Percentiles rank a stretch among this genome's conserved stretches.
phyloP scores from a whole-genome alignment of 225 moss, liverwort and hornwort species.

The Physcomitrellopsis africana region DNA sequence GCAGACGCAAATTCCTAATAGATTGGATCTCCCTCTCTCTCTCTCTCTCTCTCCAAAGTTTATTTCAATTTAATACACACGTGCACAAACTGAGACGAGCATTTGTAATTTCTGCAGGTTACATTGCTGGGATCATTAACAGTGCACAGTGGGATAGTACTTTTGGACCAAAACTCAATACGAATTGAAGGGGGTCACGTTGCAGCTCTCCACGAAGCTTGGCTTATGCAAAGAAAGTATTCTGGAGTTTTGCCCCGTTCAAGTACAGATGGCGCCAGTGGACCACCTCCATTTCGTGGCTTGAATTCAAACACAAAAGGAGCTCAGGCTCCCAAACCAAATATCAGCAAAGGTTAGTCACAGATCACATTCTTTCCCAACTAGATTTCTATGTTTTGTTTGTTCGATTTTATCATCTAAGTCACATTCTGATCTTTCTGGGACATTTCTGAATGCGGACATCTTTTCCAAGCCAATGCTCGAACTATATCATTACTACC shows the following conservation, averaged over 20 bases:
- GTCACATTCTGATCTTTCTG: neutral
- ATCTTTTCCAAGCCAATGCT: neutral
- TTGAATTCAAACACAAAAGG: conserved; percentile 48
- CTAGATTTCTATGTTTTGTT: neutral
- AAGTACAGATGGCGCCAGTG: conserved; percentile 59
- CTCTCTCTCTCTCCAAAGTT: no score
- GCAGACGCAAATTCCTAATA: no score
- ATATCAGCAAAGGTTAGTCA: conserved; percentile 30
- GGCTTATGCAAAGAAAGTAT: conserved; percentile 91
- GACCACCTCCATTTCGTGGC: conserved; percentile 92
- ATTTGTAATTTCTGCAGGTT: conserved; percentile 54
- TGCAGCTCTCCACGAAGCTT: conserved; percentile 82
- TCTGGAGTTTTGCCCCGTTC: conserved; percentile 76
- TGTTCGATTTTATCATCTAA: neutral
- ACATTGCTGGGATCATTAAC: conserved; percentile 66
- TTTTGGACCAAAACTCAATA: conserved; percentile 76
- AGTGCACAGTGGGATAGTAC: conserved; percentile 74
- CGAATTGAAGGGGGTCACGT: conserved; percentile 85
- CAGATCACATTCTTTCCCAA: neutral
- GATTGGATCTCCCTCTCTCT: no score
- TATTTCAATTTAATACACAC: neutral
- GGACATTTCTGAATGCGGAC: neutral
- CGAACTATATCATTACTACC: neutral
- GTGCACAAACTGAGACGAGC: neutral
- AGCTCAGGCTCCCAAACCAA: conserved; percentile 41